Conservation (phyloP, 352 stramenopile species). For the Globisporangium echinulatum region DNA sequence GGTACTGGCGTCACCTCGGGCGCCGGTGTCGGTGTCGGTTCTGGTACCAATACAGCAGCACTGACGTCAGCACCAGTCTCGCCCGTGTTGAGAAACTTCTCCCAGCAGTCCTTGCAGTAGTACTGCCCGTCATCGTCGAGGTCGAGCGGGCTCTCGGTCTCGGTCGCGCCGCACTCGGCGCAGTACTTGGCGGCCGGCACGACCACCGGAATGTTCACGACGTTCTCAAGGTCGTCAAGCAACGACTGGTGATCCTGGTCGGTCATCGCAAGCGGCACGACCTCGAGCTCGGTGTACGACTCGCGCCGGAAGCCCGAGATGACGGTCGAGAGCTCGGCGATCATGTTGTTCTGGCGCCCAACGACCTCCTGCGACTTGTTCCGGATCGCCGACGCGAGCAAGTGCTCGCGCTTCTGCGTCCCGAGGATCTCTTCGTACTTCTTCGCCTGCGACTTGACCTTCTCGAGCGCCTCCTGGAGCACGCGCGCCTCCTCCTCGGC, state of each 20-base stretch:
- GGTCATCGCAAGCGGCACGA: slow-evolving; percentile 49
- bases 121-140: slow-evolving; percentile 79
- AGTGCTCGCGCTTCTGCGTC: slow-evolving; percentile 56
- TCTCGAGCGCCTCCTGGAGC: slow-evolving; percentile 75
- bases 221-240: slow-evolving; percentile 68
- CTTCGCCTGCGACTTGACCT: slow-evolving; percentile 77
- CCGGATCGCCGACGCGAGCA: slow-evolving; percentile 60
- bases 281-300: slow-evolving; percentile 63
- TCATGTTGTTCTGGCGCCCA: slow-evolving; percentile 75
- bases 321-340: slow-evolving; percentile 61
- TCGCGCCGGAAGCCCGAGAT: slow-evolving; percentile 77
- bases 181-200: slow-evolving; percentile 74
- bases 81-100: slow-evolving; percentile 68
- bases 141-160: slow-evolving; percentile 71
- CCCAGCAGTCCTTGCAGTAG: slow-evolving; percentile 87
- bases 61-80: slow-evolving; percentile 1
- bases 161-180: slow-evolving; percentile 66
- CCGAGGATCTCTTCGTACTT: slow-evolving; percentile 83
- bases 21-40: not conserved
- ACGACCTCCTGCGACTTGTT: slow-evolving; percentile 77
- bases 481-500: slow-evolving; percentile 68
- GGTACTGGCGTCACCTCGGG: not conserved
- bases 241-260: slow-evolving; percentile 61
- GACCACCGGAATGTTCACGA: slow-evolving; percentile 78
- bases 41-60: too few species aligned